A percentile compares a stretch with the other conserved stretches of the same genome.
phyloP scores from a whole-genome alignment of 78 protist genomes.

The Dictyostelium citrinum region DNA sequence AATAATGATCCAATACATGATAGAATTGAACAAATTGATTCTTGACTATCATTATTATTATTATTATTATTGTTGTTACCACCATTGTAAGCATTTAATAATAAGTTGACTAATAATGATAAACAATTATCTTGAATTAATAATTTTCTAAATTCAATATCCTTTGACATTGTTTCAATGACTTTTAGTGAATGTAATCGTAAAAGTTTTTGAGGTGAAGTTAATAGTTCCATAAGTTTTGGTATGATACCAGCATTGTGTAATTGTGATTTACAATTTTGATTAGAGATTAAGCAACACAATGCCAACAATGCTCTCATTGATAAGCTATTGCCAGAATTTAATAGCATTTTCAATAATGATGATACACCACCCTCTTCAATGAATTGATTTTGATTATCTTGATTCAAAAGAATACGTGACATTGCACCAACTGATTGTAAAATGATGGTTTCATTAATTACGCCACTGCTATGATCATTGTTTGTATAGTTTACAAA shows the following conservation, averaged over 20 bases:
- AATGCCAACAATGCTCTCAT: slow-evolving; percentile 54
- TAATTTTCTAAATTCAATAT: slow-evolving; percentile 17
- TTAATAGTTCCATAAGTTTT: slow-evolving; percentile 6
- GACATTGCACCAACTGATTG: slow-evolving; percentile 71
- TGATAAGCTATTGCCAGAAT: background rate
- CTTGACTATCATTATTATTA: background rate
- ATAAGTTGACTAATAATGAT: background rate
- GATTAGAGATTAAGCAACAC: slow-evolving; percentile 57
- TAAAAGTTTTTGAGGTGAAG: slow-evolving; percentile 26
- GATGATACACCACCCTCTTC: slow-evolving; percentile 8
- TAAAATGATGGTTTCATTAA: slow-evolving; percentile 4
- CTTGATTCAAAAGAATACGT: slow-evolving; percentile 17
- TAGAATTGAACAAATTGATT: background rate
- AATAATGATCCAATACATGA: background rate
- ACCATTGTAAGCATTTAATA: background rate
- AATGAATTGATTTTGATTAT: slow-evolving; percentile 31
- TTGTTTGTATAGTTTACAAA: background rate
- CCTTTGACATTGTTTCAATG: slow-evolving; percentile 27
- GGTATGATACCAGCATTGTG: slow-evolving; percentile 38
- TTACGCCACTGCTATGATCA: background rate
- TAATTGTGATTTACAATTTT: slow-evolving; percentile 26
- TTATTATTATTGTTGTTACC: background rate
- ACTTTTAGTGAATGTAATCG: slow-evolving; percentile 56
- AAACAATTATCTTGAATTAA: background rate
- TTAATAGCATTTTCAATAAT: slow-evolving; percentile 3